Evolutionary conservation across 345 rosid genomes (phyloP), one percentile per base, ranked within the genome.

Genomic region (Brassica nigra): DNA sequence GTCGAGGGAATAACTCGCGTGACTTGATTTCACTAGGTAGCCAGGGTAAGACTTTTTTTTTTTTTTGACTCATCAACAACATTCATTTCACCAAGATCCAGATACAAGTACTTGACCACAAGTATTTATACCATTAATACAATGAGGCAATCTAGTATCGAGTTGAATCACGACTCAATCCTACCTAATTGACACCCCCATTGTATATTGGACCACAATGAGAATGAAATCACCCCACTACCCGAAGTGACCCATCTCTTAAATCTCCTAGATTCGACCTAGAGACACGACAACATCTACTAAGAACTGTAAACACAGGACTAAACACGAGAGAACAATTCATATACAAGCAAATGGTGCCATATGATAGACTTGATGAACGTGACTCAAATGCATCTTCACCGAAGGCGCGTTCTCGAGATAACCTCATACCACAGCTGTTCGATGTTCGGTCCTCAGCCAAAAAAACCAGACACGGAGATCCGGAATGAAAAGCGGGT

Each of bases 1-100:
- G 80, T 77, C 63, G 70, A 8, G 15, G 57, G 8, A 52, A 52
- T 52, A 52, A 52, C 57, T 52, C 57, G 18, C 8, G 57, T 49
- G 7, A n/a, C 57, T 49, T 49, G 57, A 49, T 14, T 49, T 49
- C 18, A 49, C 57, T 49, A 12, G 57, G 57, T 49, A 49, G 18
- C 57, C 49, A 10, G 49, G 49, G 10, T 10, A 42, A 42, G 49
- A 42, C 49, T 42, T 42, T 23, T 31, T 31, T 42, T 23, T 31
- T 31, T 31, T 0, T 31, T 31, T 31, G 4, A 31, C 34, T 31
- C 34, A 31, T 31, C 34, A 31, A 31, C 34, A 31, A 31, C 34
- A 31, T 31, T 31, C 34, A 31, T 31, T 31, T 31, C 34, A 31
- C 34, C 34, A 31, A 31, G 34, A 31, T 31, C 34, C 34, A 5